phyloP scores from a whole-genome alignment of 306 rosid genomes.

The Dicorynia guianensis region DNA sequence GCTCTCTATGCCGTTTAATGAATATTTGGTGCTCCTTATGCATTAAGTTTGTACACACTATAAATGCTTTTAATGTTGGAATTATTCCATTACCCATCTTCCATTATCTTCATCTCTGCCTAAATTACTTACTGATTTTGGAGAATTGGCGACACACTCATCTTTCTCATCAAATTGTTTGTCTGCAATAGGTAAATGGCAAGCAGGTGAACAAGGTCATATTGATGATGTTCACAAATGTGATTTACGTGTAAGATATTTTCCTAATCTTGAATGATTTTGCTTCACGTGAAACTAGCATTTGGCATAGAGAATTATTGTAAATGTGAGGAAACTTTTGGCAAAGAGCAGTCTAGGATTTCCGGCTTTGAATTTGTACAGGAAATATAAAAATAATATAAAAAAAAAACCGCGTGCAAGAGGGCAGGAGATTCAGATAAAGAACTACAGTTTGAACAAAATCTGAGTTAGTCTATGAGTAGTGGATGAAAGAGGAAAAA shows the following conservation, averaged over 20 bases:
- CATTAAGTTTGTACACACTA: slow-evolving; percentile 25
- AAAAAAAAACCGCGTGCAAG: background rate
- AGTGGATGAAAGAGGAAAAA: background rate
- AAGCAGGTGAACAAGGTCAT: slow-evolving; percentile 37
- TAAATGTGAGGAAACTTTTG: background rate
- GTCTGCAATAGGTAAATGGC: slow-evolving; percentile 31
- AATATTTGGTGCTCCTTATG: slow-evolving; percentile 28
- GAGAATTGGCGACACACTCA: slow-evolving; percentile 21
- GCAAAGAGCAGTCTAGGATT: background rate
- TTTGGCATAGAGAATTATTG: too few species aligned
- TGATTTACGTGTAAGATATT: slow-evolving; percentile 46
- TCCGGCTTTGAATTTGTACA: background rate
- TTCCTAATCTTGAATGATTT: slow-evolving; percentile 1
- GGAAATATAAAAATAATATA: background rate
- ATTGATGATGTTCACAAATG: slow-evolving; percentile 9
- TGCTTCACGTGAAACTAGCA: slow-evolving; percentile 11
- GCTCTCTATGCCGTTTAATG: slow-evolving; percentile 8
- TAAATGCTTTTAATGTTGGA: slow-evolving; percentile 12
- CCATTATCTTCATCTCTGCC: slow-evolving; percentile 4
- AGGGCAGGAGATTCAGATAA: background rate
- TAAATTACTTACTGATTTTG: slow-evolving; percentile 10
- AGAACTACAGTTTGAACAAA: background rate
- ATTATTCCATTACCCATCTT: background rate
- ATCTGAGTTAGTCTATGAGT: background rate
- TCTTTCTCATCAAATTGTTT: slow-evolving; percentile 23